phyloP scores from a whole-genome alignment of 148 eudicot genomes.

The Fagopyrum homotropicum region DNA sequence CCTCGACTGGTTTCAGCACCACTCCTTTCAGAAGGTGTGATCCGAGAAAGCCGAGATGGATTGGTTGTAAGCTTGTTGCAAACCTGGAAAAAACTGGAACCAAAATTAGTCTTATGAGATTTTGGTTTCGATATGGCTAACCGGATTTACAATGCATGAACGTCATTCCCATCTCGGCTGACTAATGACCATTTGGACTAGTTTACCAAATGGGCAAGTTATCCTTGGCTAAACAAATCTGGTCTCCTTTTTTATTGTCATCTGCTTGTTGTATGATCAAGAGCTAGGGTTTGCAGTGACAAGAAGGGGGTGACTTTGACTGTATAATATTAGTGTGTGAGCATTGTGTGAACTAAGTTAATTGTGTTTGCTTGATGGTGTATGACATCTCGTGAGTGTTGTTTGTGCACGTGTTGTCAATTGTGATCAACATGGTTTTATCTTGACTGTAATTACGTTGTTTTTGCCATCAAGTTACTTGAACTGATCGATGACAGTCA shows the following conservation, averaged over 20 bases:
- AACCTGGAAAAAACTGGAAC: neutral
- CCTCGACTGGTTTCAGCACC: neutral
- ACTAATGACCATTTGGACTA: neutral
- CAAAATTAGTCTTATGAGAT: neutral
- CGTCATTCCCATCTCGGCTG: neutral
- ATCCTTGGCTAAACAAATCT: conserved; percentile 6
- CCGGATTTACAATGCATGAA: neutral
- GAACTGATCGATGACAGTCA: too few relatives aligned
- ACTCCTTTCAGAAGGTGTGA: conserved; percentile 1
- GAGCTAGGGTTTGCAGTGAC: conserved; percentile 12
- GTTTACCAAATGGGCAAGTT: conserved; percentile 11
- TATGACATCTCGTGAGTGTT: neutral
- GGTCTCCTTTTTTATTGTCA: neutral
- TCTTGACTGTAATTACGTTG: neutral
- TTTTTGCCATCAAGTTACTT: too few relatives aligned
- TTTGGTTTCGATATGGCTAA: conserved; percentile 1
- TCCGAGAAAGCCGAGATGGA: neutral
- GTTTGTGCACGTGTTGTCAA: neutral
- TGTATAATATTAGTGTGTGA: neutral
- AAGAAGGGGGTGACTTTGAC: neutral
- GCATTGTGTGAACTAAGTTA: neutral
- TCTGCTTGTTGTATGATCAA: neutral
- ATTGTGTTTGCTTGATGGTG: neutral
- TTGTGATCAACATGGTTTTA: neutral
- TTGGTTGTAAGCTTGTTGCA: neutral